A percentile compares a stretch with the other conserved stretches of the same genome.
Evolutionary conservation across 768 basidiomycete genomes (phyloP).

Genomic region (Trametes punicea): DNA sequence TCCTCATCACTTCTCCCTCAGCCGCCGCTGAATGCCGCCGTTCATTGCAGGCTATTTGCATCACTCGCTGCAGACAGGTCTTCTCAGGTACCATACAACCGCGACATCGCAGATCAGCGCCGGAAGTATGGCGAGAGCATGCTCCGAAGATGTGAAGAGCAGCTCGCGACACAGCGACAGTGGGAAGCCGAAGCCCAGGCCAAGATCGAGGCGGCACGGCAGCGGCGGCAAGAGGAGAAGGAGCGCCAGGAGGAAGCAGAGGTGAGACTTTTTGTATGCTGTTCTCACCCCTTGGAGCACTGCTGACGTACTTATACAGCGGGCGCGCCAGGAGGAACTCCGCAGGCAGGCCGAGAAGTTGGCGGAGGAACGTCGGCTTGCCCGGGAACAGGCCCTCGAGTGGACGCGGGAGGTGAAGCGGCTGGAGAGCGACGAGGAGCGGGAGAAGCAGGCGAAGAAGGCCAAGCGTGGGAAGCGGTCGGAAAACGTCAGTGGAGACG

Average conservation of each 20-base stretch:
- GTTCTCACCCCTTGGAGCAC: not conserved
- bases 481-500: conserved; percentile 44
- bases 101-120: conserved; percentile 86
- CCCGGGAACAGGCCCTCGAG: conserved; percentile 74
- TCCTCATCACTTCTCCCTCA: not conserved
- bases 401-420: conserved; percentile 65
- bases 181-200: conserved; percentile 70
- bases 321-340: conserved; percentile 57
- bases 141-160: conserved; percentile 77
- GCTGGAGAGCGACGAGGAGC: conserved; percentile 75
- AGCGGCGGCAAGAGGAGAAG: conserved; percentile 76
- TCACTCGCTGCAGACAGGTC: conserved; percentile 75
- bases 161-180: conserved; percentile 66
- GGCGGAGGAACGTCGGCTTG: conserved; percentile 72
- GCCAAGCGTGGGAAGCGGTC: conserved; percentile 51
- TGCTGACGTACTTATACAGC: conserved; percentile 37
- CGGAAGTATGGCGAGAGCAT: conserved; percentile 87
- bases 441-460: conserved; percentile 50
- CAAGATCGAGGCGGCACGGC: conserved; percentile 72
- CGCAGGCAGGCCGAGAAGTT: conserved; percentile 71
- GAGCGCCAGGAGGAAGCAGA: conserved; percentile 61
- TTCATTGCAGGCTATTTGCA: conserved; percentile 83
- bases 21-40: too few species aligned
- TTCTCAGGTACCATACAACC: conserved; percentile 71
- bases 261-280: conserved; percentile 39